phyloP scores from a whole-genome alignment of 306 rosid species.

The Ormosia semicastrata region DNA sequence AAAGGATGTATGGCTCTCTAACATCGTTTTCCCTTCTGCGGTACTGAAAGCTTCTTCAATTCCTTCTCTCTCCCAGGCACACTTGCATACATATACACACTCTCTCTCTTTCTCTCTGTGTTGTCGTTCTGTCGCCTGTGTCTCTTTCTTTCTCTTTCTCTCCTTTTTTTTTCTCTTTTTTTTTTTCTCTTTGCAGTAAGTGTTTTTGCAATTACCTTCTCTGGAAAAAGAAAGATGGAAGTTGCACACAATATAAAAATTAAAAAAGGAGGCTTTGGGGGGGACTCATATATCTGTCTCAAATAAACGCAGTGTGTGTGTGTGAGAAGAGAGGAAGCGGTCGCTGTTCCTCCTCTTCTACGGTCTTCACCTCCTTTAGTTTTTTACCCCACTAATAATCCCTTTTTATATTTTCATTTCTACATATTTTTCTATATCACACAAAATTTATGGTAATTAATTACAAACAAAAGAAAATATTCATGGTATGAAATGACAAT shows the following conservation, averaged over 20 bases:
- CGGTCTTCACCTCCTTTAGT: constrained; percentile 35
- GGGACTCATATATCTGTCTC: constrained; percentile 67
- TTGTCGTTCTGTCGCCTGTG: constrained; percentile 65
- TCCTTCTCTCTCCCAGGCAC: constrained; percentile 28
- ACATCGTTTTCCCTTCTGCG: constrained; percentile 81
- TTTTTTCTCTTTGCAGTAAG: constrained; percentile 57
- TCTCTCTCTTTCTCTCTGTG: constrained; percentile 37
- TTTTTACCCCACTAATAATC: constrained; percentile 48
- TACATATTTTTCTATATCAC: constrained; percentile 20
- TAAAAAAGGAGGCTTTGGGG: constrained; percentile 48
- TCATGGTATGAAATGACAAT: constrained; percentile 21
- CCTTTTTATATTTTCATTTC: constrained; percentile 31
- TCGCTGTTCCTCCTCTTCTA: constrained; percentile 58
- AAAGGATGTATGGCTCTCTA: constrained; percentile 72
- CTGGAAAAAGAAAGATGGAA: constrained; percentile 67
- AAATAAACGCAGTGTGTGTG: constrained; percentile 38
- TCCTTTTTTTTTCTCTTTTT: constrained; percentile 47
- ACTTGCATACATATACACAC: constrained; percentile 11
- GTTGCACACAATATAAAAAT: constrained; percentile 31
- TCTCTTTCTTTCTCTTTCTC: constrained; percentile 71
- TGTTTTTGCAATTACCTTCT: constrained; percentile 64
- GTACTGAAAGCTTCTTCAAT: constrained; percentile 70
- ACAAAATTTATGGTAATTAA: background rate
- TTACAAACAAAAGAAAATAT: constrained; percentile 11
- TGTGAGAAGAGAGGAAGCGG: constrained; percentile 40